These are phyloP conservation scores for Hypoxylon sp. DNA, from an alignment of 2,329 filamentous ascomycete species.

Conservation along the genomic window DNA sequence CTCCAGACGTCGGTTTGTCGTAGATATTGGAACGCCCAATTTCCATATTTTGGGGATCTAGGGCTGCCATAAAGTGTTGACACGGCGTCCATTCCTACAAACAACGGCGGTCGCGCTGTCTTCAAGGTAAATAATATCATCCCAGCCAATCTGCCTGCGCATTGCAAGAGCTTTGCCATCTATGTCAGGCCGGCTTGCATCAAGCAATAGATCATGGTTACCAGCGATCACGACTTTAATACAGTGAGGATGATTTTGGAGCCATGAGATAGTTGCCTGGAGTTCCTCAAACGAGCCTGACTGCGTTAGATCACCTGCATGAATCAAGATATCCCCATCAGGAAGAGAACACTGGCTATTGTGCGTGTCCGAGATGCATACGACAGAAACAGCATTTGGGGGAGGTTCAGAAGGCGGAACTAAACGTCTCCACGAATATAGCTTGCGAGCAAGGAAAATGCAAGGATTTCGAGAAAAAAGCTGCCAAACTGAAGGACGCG, in stretches of 20 bases:
- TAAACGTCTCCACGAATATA: not conserved
- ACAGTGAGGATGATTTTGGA: constrained; percentile 57
- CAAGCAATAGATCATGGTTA: constrained; percentile 61
- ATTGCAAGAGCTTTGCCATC: constrained; percentile 31
- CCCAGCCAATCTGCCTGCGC: constrained; percentile 52
- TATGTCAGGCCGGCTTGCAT: constrained; percentile 47
- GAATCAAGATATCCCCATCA: constrained; percentile 62
- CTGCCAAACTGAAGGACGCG: constrained; percentile 37
- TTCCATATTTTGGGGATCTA: constrained; percentile 53
- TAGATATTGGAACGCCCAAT: constrained; percentile 61
- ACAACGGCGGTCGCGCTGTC: constrained; percentile 48
- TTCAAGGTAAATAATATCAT: constrained; percentile 55
- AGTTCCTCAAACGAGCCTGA: constrained; percentile 60
- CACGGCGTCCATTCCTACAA: constrained; percentile 50
- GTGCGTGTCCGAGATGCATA: constrained; percentile 64
- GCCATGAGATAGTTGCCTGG: constrained; percentile 59
- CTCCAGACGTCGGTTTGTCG: constrained; percentile 48
- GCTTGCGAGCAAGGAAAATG: constrained; percentile 22
- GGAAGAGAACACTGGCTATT: constrained; percentile 57
- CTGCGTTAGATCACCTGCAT: constrained; percentile 65
- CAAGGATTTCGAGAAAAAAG: constrained; percentile 32
- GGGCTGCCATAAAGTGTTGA: constrained; percentile 58
- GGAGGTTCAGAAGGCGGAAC: not conserved
- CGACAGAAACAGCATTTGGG: constrained; percentile 42
- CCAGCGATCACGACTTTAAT: constrained; percentile 64